Conservation (phyloP, 129 eudicot species). For the Ambrosia artemisiifolia region DNA sequence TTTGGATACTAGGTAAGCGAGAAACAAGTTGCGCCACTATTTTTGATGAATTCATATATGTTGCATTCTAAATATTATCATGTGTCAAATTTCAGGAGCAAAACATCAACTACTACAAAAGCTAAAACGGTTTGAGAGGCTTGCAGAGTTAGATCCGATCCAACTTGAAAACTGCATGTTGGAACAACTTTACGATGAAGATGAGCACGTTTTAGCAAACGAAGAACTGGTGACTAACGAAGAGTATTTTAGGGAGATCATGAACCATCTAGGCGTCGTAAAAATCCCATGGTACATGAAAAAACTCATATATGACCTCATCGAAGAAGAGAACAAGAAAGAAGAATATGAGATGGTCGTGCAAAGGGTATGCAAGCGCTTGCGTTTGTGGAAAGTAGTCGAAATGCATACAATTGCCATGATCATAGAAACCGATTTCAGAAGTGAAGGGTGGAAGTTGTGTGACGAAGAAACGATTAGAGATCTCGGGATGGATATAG, state of each 20-base stretch:
- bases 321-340: conserved; percentile 42
- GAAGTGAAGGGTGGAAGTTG: conserved; percentile 51
- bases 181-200: conserved; percentile 34
- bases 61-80: not conserved
- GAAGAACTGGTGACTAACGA: conserved; percentile 19
- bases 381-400: conserved; percentile 68
- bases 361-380: conserved; percentile 41
- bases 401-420: conserved; percentile 75
- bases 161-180: conserved; percentile 75
- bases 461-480: conserved; percentile 30
- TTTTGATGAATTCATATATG: too few relatives aligned
- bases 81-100: conserved; percentile 48
- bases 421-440: conserved; percentile 80
- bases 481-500: conserved; percentile 54
- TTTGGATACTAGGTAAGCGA: too few relatives aligned
- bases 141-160: conserved; percentile 74
- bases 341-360: conserved; percentile 25
- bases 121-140: conserved; percentile 72
- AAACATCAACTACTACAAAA: conserved; percentile 62
- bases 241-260: conserved; percentile 26
- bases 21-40: too few relatives aligned
- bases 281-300: conserved; percentile 51
- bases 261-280: conserved; percentile 11
- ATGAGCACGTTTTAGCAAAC: conserved; percentile 23
- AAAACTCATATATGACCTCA: conserved; percentile 53